phyloP scores from a whole-genome alignment of 148 eudicot genomes.

The Cornus kousa region DNA sequence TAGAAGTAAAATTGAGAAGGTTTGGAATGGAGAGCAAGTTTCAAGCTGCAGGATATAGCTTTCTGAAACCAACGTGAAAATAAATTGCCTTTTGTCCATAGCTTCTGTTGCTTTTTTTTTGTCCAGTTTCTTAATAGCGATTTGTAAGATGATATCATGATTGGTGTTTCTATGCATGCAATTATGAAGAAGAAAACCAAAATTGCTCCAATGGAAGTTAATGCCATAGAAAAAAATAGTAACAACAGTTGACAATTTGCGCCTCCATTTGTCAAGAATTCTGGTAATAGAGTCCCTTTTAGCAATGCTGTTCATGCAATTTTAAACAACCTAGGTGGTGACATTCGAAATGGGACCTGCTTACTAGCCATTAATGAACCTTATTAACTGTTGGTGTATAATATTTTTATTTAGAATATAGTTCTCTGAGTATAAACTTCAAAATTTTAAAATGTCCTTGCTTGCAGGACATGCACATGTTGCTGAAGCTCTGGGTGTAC shows the following conservation, averaged over 20 bases:
- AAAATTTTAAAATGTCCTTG: constrained; percentile 12
- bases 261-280: not conserved
- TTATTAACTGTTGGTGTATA: not conserved
- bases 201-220: not conserved
- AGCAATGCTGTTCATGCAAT: not conserved
- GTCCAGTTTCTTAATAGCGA: not conserved
- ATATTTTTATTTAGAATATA: not conserved
- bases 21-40: not conserved
- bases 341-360: not conserved
- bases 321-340: not conserved
- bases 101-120: not conserved
- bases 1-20: not conserved
- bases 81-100: not conserved
- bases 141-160: not conserved
- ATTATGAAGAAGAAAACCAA: not conserved
- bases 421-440: not conserved
- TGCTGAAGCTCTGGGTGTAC: constrained; percentile 95
- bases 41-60: not conserved
- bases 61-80: not conserved
- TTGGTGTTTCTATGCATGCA: not conserved
- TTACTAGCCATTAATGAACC: not conserved
- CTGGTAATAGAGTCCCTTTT: not conserved
- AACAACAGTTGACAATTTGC: not conserved
- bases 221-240: not conserved
- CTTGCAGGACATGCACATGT: constrained; percentile 85